Conservation (phyloP, 208 protist species). For the Trichomonas vaginalis region DNA sequence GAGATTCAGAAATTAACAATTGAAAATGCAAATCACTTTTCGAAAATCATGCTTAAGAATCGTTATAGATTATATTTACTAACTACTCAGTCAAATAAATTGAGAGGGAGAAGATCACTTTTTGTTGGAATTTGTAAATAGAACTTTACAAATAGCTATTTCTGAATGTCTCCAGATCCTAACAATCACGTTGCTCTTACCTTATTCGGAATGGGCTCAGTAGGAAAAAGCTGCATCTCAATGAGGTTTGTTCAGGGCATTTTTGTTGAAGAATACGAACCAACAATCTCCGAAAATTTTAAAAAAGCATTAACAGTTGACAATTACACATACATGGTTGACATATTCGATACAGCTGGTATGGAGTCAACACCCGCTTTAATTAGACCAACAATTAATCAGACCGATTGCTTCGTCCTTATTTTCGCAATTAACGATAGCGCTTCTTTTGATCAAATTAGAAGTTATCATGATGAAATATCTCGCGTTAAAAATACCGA, state of each 20-base stretch:
- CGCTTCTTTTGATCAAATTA: neutral
- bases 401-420: neutral
- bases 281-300: neutral
- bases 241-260: neutral
- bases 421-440: neutral
- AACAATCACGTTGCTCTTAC: neutral
- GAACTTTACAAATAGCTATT: neutral
- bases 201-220: neutral
- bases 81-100: too few species aligned
- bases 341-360: constrained; percentile 2
- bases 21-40: too few species aligned
- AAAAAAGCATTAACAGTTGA: neutral
- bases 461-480: neutral
- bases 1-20: too few species aligned
- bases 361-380: neutral
- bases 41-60: too few species aligned
- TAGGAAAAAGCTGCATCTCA: neutral
- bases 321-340: neutral
- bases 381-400: too few species aligned
- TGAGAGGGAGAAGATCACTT: too few species aligned
- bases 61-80: too few species aligned
- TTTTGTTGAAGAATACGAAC: neutral
- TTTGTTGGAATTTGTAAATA: too few species aligned
- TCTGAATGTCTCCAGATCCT: neutral
- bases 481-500: neutral